Base-by-base conservation (phyloP, 192 early-diverging fungal genomes). In the Coemansia sp. region DNA sequence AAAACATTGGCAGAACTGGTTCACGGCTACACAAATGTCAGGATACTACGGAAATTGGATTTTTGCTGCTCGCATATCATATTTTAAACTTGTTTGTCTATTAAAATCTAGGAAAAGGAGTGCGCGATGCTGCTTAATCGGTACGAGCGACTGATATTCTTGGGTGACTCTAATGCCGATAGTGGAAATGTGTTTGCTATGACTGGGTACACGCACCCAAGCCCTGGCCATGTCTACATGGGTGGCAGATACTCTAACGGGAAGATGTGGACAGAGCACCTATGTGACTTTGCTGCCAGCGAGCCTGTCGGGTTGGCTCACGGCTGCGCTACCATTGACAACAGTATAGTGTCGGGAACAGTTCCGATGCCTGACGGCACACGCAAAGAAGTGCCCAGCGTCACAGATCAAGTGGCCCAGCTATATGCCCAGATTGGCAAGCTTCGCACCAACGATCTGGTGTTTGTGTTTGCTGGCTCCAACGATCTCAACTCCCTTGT, bases 121-220 rank as follows among this genome's bases (percentile, higher is more conserved):
- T 22, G 21, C 17, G 8, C 42, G 19, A 52, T 67, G 62, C 33
- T 70, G 8, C 56, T 76, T 9, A 56, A 40, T 18, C 61, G 35
- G 29, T 77, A 65, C 58, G 35, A 54, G 10, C 55, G 61, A 24
- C 61, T 80, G 34, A 44, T 80, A 21, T 70, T 80, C 41, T 52
- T 80, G 24, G 76, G 76, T 39, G 76, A 80, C 33, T 80, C 76
- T 11, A 80, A 74, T 18, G 55, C 63, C 17, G 76, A 80, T 48
- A 80, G 56, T 12, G 76, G 76, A 8, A 80, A 80, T n/a, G 71
- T 74, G 10, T 38, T 60, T 42, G 71, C 56, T 3, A 56, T 80
- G 58, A 80, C 76, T 7, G 9, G 26, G 4, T 29, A 57, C 7
- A 60, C 67, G 15, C 60, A 60, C 21, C 76, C 76, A 19, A 3